These are phyloP conservation scores for Kwoniella dejecticola DNA, from an alignment of 768 basidiomycete species.

Conservation along the genomic window DNA sequence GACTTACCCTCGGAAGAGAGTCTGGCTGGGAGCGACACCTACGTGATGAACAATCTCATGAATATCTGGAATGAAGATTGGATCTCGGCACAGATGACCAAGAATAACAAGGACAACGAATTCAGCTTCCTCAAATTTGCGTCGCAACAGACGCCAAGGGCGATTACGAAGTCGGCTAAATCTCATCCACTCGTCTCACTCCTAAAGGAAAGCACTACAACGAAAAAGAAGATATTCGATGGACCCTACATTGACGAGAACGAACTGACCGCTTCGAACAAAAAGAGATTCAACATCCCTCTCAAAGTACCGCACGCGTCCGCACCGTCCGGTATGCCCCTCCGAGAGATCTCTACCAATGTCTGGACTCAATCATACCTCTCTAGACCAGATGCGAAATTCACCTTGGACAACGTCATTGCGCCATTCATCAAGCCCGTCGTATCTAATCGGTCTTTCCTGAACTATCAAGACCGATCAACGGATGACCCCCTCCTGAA, in stretches of 20 bases:
- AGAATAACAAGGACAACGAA: constrained; percentile 60
- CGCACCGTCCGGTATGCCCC: constrained; percentile 59
- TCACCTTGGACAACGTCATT: constrained; percentile 80
- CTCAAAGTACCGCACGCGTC: constrained; percentile 54
- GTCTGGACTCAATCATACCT: constrained; percentile 77
- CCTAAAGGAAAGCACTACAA: constrained; percentile 20
- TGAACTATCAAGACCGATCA: constrained; percentile 65
- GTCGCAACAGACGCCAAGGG: constrained; percentile 63
- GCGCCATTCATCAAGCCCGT: constrained; percentile 78
- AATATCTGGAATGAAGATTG: constrained; percentile 89
- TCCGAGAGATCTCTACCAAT: constrained; percentile 65
- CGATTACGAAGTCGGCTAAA: constrained; percentile 51
- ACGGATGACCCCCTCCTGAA: constrained; percentile 73
- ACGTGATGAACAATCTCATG: constrained; percentile 68
- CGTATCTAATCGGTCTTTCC: constrained; percentile 75
- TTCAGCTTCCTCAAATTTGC: constrained; percentile 81
- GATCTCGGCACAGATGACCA: constrained; percentile 70
- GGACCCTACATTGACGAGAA: constrained; percentile 56
- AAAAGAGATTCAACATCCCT: constrained; percentile 43
- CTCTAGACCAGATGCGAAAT: constrained; percentile 75
- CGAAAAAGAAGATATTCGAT: constrained; percentile 5
- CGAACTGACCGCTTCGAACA: constrained; percentile 59
- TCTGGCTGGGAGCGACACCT: constrained; percentile 60
- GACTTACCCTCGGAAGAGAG: constrained; percentile 66
- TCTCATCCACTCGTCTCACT: constrained; percentile 43